A percentile compares a stretch with the other conserved stretches of the same genome.
phyloP scores from a whole-genome alignment of 352 stramenopile species.

The Phytophthora pluvialis region DNA sequence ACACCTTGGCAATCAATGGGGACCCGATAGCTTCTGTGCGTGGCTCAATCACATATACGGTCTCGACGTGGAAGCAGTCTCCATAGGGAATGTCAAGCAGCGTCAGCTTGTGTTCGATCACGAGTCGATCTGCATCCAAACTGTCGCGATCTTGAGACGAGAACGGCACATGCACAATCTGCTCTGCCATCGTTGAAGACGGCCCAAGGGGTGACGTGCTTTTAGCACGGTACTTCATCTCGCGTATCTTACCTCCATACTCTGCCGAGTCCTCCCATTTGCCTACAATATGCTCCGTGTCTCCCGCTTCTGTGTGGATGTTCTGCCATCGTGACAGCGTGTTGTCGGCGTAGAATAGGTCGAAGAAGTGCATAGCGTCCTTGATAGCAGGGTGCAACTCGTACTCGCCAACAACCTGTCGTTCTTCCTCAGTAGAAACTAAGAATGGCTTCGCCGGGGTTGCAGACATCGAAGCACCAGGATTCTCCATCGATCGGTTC shows the following conservation, averaged over 20 bases:
- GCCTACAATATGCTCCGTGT: constrained; percentile 61
- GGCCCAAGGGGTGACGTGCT: constrained; percentile 77
- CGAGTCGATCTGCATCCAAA: constrained; percentile 49
- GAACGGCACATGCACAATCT: constrained; percentile 61
- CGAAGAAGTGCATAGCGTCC: constrained; percentile 69
- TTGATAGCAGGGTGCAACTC: constrained; percentile 58
- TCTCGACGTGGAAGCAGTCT: constrained; percentile 82
- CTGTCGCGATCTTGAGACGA: constrained; percentile 44
- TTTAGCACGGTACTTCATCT: constrained; percentile 78
- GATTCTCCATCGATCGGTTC: constrained; percentile 54
- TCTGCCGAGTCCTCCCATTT: constrained; percentile 69
- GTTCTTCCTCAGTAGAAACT: constrained; percentile 70
- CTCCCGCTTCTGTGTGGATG: constrained; percentile 66
- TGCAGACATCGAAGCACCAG: constrained; percentile 6
- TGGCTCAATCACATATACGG: constrained; percentile 57
- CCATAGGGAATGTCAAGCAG: constrained; percentile 84
- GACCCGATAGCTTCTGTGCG: constrained; percentile 41
- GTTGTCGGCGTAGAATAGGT: constrained; percentile 72
- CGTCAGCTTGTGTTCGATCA: constrained; percentile 69
- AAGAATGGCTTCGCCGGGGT: constrained; percentile 63
- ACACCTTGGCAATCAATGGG: constrained; percentile 58
- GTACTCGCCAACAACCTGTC: constrained; percentile 74
- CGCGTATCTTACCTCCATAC: constrained; percentile 66
- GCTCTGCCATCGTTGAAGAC: constrained; percentile 60
- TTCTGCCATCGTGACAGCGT: constrained; percentile 56